Base-by-base conservation (phyloP, 2,329 filamentous ascomycete species). In the Paraconiothyrium brasiliense region DNA sequence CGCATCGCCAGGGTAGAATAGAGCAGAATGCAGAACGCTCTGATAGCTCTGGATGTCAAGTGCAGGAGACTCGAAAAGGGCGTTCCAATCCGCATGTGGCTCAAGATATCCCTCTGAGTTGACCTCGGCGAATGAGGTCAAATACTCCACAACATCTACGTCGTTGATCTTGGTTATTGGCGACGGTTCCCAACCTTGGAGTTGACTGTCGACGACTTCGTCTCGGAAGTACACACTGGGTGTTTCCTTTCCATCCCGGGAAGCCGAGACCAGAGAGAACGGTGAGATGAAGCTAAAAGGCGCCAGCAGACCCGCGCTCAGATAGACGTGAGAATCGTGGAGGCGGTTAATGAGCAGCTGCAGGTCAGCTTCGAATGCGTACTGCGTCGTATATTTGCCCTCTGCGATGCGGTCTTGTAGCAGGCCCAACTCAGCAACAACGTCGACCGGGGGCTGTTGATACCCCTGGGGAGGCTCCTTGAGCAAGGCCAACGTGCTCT, bases 11-110 rank as follows among this genome's bases (percentile, higher is more conserved):
- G 77, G 77, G 50, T 80, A 82, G 59, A 81, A 78, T 9, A 74
- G 76, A 0, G 72, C 66, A 10, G 59, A 67, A 20, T 57, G 59
- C 52, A 63, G 67, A 20, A 64, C 55, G 48, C 63, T 73, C 0
- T 65, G 54, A 8, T 48, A 14, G 16, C 66, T 68, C 24, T 64
- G 68, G 1, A 71, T 54, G 22, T 54, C 46, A 32, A 43, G 20
- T 4, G 48, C 59, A 14, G 59, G 59, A 13, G 35, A 22, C 10
- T 50, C 51, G 61, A 77, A 68, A 13, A 77, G 61, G 7, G 75
- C 58, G 56, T 82, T 82, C 78, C 78, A 83, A 30, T 82, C 81
- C 1, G 79, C 78, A 57, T 83, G 73, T 1, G 72, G 71, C 50
- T 83, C 81, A 6, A 81, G 56, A 22, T 63, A 72, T 4, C 80